Evolutionary conservation across 176 grass and related monocot species (phyloP).

Genomic region (Tillandsia leiboldiana): DNA sequence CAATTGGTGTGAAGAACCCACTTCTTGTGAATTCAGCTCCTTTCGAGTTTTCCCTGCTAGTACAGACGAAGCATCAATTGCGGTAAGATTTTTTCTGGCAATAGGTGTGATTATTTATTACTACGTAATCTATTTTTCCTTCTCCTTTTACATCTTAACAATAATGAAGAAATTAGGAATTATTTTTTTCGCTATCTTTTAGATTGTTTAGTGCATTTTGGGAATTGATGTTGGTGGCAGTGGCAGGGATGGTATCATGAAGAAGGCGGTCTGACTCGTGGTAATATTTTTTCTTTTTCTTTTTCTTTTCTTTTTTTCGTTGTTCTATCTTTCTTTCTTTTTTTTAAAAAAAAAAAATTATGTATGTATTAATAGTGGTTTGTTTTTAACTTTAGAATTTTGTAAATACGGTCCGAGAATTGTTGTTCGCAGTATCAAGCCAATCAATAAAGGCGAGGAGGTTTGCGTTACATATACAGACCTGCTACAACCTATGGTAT

Average conservation of each 20-base stretch:
- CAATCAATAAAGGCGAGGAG: slow-evolving; percentile 63
- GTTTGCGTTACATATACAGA: slow-evolving; percentile 80
- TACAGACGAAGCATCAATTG: slow-evolving; percentile 17
- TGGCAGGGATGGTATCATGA: slow-evolving; percentile 33
- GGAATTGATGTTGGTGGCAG: slow-evolving; percentile 34
- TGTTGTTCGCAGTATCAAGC: slow-evolving; percentile 56
- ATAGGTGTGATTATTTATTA: background rate
- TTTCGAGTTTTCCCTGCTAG: slow-evolving; percentile 27
- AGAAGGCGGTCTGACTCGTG: slow-evolving; percentile 21
- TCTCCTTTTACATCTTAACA: slow-evolving; percentile 13
- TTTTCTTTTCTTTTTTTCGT: slow-evolving; percentile 12
- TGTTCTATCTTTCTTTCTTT: no score
- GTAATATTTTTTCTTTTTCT: slow-evolving; percentile 29
- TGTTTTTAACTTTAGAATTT: slow-evolving; percentile 25
- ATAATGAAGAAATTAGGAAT: slow-evolving; percentile 5
- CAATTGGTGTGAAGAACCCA: slow-evolving; percentile 5
- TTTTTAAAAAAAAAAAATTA: background rate
- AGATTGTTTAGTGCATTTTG: slow-evolving; percentile 5
- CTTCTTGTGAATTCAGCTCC: slow-evolving; percentile 21
- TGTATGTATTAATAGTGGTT: slow-evolving; percentile 3
- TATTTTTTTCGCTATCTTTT: slow-evolving; percentile 14
- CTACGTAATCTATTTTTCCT: background rate
- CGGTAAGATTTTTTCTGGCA: slow-evolving; percentile 32
- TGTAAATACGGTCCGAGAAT: slow-evolving; percentile 56
- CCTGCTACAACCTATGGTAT: slow-evolving; percentile 71